A percentile compares a stretch with the other conserved stretches of the same genome.
phyloP scores from a whole-genome alignment of 2,329 filamentous ascomycete species.

The Ophiostoma triangulosporum region DNA sequence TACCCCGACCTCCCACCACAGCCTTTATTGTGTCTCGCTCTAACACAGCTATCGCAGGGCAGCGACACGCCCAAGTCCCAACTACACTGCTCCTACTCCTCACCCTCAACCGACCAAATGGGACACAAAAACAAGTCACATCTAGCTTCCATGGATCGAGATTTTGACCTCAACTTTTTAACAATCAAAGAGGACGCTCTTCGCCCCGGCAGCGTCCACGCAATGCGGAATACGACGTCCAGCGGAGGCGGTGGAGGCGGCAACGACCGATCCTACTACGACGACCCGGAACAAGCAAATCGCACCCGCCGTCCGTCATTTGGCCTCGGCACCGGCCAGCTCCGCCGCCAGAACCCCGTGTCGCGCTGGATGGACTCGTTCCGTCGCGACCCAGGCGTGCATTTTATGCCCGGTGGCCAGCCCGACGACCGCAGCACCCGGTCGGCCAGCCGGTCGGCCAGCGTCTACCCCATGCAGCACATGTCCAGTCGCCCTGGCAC shows the following conservation, averaged over 20 bases:
- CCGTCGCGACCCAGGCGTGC: conserved; percentile 42
- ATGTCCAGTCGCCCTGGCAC: neutral
- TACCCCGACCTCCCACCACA: too few species aligned
- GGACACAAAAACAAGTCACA: conserved; percentile 7
- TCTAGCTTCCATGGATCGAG: conserved; percentile 13
- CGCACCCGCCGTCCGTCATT: conserved; percentile 10
- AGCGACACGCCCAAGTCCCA: too few species aligned
- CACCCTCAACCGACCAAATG: conserved; percentile 1
- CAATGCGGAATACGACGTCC: conserved; percentile 8
- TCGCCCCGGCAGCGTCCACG: conserved; percentile 11
- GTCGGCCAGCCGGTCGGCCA: neutral
- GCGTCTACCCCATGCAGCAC: conserved; percentile 7
- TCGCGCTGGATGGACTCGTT: conserved; percentile 45
- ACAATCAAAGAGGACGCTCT: conserved; percentile 16
- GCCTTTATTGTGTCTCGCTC: too few species aligned
- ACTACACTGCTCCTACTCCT: neutral
- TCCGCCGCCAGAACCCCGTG: conserved; percentile 7
- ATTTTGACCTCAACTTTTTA: conserved; percentile 15
- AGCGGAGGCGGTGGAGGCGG: neutral
- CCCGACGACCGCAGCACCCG: neutral
- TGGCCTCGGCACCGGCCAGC: conserved; percentile 9
- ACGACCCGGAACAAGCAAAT: conserved; percentile 10
- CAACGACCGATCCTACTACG: conserved; percentile 10
- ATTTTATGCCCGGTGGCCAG: conserved; percentile 28
- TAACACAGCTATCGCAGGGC: too few species aligned